Percentiles rank a stretch among this genome's conserved stretches.
These are phyloP conservation scores for Aureobasidium leucospermi DNA, from an alignment of 2,329 filamentous ascomycete genomes.

Conservation along the genomic window DNA sequence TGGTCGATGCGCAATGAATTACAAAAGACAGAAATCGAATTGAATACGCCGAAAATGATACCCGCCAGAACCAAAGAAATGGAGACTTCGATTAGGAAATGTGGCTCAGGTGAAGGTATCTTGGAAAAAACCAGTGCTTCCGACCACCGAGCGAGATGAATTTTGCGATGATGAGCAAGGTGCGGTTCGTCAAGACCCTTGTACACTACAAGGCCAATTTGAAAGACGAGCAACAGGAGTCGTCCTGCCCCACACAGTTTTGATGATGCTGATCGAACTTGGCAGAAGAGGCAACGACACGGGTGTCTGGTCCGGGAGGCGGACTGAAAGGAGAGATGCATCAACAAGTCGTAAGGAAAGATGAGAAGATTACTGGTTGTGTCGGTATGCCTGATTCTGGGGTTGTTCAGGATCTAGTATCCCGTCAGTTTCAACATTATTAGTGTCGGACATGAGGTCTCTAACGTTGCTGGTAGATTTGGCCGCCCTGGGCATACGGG, in stretches of 20 bases:
- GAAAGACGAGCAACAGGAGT: neutral
- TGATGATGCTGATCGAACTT: neutral
- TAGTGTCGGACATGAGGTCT: conserved; percentile 10
- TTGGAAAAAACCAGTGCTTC: conserved; percentile 5
- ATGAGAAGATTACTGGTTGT: conserved; percentile 15
- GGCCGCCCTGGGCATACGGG: conserved; percentile 40
- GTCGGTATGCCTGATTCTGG: conserved; percentile 19
- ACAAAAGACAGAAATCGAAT: neutral
- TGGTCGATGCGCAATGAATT: neutral
- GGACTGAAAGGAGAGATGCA: neutral
- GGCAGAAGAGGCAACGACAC: neutral
- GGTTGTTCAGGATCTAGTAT: conserved; percentile 16
- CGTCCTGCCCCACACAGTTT: neutral
- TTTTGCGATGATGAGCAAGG: neutral
- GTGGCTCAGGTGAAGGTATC: neutral
- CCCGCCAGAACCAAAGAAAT: neutral
- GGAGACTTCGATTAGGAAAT: neutral
- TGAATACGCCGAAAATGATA: neutral
- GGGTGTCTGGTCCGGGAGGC: neutral
- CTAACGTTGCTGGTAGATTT: conserved; percentile 39
- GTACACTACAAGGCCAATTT: neutral
- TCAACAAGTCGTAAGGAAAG: neutral
- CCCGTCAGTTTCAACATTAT: neutral
- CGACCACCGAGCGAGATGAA: conserved; percentile 1
- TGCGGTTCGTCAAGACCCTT: neutral